Evolutionary conservation across 192 early-diverging fungal species (phyloP), one percentile per base, ranked within the genome.

Genomic region (Coemansia aciculifera): DNA sequence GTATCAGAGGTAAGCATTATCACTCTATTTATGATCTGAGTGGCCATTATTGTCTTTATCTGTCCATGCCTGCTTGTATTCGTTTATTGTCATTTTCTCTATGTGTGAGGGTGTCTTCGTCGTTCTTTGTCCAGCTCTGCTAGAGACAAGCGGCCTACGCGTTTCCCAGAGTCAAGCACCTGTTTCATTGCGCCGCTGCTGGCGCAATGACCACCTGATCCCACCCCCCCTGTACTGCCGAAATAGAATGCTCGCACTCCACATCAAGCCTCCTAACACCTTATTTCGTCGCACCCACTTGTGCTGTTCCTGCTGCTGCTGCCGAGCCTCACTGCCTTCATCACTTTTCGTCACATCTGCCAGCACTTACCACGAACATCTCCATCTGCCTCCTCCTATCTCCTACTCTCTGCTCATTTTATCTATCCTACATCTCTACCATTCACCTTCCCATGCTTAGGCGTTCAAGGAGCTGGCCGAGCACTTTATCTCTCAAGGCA

Each of bases 401-500:
- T 31, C 2, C 51, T 32, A 8, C 31, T 31, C 23, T 31, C 52
- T 56, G 6, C 52, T 54, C 27, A 54, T 27, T 19, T 9, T 9
- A 17, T 39, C 10, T 31, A 24, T 24, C 59, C 31, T 34, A 10
- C 56, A 32, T 59, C 1, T 51, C 48, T 51, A 24, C n/a, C 44
- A 46, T 9, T 66, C 34, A 4, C 8, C 62, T 15, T 29, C 5
- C 19, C 15, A 39, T 36, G 52, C 54, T 32, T 82, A 82, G 79
- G 81, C 75, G 34, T 83, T 78, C 73, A 59, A 74, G 64, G 73
- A 64, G 42, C 81, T 83, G 29, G 75, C 81, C 42, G 81, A 83
- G 69, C 81, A 83, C 63, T 83, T 83, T 46, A 75, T 83, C 39
- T 83, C 81, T 48, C 81, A 83, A 31, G 76, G 76, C 27, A 78